Percentiles rank a stretch among this genome's conserved stretches.
phyloP scores from a whole-genome alignment of 73 alveolate genomes.

The Paramecium biaurelia region DNA sequence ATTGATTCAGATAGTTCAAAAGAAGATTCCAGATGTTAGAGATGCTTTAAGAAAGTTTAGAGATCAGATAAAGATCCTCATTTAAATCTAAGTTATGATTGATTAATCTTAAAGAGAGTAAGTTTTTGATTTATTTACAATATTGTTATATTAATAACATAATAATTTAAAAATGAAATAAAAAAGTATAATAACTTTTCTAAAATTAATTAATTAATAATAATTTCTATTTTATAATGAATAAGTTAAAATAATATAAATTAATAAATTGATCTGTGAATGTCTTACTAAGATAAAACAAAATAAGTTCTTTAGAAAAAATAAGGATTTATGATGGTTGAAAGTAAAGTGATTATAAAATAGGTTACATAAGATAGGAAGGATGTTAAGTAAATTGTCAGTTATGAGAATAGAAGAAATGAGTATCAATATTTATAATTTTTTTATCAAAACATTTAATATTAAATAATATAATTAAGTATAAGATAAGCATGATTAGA shows the following conservation, averaged over 20 bases:
- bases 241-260: neutral
- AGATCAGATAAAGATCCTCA: conserved; percentile 47
- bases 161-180: neutral
- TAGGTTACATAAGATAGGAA: neutral
- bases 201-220: neutral
- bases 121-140: neutral
- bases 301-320: neutral
- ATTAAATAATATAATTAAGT: neutral
- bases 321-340: neutral
- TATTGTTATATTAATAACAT: neutral
- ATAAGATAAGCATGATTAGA: neutral
- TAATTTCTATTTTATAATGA: neutral
- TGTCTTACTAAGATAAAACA: neutral
- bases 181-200: neutral
- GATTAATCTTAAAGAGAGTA: neutral
- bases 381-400: neutral
- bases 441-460: neutral
- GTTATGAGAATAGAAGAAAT: neutral
- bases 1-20: neutral
- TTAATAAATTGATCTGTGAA: neutral
- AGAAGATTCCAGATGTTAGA: conserved; percentile 41
- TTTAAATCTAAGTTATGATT: neutral
- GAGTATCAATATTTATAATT: neutral
- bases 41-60: conserved; percentile 19
- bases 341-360: neutral